Conservation (phyloP, 176 grass and related monocot genomes). For the Poa pratensis region DNA sequence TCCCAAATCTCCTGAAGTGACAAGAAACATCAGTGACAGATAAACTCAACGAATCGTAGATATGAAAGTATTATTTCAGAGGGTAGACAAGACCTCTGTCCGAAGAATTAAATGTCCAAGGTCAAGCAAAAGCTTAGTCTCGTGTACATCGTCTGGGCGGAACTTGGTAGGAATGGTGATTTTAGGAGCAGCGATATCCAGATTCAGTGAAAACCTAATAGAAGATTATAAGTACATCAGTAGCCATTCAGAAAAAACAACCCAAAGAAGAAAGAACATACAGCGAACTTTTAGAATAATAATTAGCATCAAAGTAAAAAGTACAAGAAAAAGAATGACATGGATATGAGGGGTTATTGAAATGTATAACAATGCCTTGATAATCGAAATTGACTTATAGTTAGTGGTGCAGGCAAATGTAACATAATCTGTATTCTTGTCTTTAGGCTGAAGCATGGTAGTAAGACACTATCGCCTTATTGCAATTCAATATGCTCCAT, state of each 20-base stretch:
- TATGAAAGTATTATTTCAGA: conserved; percentile 40
- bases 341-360: conserved; percentile 7
- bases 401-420: conserved; percentile 2
- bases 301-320: conserved; percentile 24
- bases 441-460: conserved; percentile 35
- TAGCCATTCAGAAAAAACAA: conserved; percentile 11
- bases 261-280: conserved; percentile 29
- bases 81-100: conserved; percentile 59
- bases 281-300: conserved; percentile 10
- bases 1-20: conserved; percentile 87
- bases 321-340: background rate
- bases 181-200: conserved; percentile 99
- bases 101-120: conserved; percentile 91
- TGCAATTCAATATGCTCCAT: conserved; percentile 31
- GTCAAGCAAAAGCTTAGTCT: conserved; percentile 92
- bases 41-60: conserved; percentile 30
- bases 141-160: conserved; percentile 79
- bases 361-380: conserved; percentile 15
- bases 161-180: conserved; percentile 92
- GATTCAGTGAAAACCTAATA: conserved; percentile 89
- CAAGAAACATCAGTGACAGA: conserved; percentile 36
- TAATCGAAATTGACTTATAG: conserved; percentile 7
- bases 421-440: conserved; percentile 30
- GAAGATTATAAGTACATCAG: conserved; percentile 13
- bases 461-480: conserved; percentile 32